A percentile compares a stretch with the other conserved stretches of the same genome.
Conservation (phyloP, 2,329 filamentous ascomycete genomes). For the Samsoniella hepiali region DNA sequence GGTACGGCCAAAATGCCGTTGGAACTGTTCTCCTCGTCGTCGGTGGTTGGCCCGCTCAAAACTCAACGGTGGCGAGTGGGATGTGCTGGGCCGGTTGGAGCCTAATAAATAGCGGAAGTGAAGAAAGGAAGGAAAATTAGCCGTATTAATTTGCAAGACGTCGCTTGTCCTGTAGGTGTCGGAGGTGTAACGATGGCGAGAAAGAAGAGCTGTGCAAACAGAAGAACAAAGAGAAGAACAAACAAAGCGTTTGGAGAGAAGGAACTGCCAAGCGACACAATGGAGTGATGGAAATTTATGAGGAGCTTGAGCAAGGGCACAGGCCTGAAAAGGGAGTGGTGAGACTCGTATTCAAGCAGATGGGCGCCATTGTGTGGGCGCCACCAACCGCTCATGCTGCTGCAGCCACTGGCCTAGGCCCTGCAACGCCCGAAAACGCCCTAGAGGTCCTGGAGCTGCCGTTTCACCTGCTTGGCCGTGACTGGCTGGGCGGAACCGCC, state of each 20-base stretch:
- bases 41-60: neutral
- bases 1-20: neutral
- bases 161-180: neutral
- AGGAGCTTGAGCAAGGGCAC: neutral
- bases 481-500: neutral
- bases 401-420: neutral
- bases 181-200: neutral
- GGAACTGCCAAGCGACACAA: neutral
- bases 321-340: slow-evolving; percentile 9
- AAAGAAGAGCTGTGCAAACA: neutral
- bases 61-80: neutral
- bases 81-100: neutral
- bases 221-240: neutral
- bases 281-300: neutral
- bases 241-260: neutral
- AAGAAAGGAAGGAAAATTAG: neutral
- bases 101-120: no score
- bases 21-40: neutral
- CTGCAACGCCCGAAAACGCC: neutral
- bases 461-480: neutral
- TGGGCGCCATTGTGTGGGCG: neutral
- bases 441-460: no score
- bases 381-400: neutral
- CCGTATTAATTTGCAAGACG: neutral
- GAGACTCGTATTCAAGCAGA: slow-evolving; percentile 16